Conservation (phyloP, 2,329 filamentous ascomycete genomes). For the Penicillium thymicola region DNA sequence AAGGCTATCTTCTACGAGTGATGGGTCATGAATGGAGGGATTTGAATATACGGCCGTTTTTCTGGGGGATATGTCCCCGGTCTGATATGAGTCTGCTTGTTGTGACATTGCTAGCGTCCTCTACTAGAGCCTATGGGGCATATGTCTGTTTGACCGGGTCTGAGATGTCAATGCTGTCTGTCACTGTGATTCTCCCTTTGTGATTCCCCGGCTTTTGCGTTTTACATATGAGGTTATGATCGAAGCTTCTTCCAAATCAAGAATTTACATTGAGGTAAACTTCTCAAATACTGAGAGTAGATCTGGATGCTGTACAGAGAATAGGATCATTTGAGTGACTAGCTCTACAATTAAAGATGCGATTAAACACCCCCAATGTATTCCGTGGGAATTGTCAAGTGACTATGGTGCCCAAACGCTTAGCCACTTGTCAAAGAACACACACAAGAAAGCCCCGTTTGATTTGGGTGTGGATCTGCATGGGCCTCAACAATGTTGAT, state of each 20-base stretch:
- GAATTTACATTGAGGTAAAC: neutral
- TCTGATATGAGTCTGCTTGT: neutral
- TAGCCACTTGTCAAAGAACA: neutral
- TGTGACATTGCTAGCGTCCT: neutral
- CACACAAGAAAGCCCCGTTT: neutral
- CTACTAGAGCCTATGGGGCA: neutral
- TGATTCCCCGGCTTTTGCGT: constrained; percentile 6
- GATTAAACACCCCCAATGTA: neutral
- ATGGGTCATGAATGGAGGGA: neutral
- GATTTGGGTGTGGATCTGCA: neutral
- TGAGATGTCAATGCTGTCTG: neutral
- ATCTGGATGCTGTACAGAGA: too few relatives aligned
- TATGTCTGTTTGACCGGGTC: neutral
- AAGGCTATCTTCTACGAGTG: constrained; percentile 70
- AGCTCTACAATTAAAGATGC: neutral
- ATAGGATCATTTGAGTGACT: neutral
- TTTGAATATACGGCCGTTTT: neutral
- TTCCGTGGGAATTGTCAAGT: neutral
- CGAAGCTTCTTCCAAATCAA: neutral
- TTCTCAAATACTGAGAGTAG: neutral
- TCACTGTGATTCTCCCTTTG: neutral
- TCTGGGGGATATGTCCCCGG: neutral
- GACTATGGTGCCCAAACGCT: neutral
- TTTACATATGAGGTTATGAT: constrained; percentile 9
- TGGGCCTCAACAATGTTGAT: neutral